A percentile compares a stretch with the other conserved stretches of the same genome.
phyloP scores from a whole-genome alignment of 164 flowering plant genomes.

The Aristolochia contorta region DNA sequence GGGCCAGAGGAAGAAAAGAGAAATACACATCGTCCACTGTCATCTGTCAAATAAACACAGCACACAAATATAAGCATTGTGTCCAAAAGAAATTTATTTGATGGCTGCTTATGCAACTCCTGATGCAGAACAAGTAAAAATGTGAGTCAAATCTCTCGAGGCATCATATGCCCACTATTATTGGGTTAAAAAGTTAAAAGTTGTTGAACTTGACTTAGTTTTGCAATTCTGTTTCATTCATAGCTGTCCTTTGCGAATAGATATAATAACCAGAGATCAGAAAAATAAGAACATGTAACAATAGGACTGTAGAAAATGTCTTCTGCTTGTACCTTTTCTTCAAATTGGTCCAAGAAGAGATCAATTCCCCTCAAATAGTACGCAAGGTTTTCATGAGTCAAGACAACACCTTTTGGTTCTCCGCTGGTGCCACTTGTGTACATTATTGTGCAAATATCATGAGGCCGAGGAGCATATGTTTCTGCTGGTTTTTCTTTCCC shows the following conservation, averaged over 20 bases:
- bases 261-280: not conserved
- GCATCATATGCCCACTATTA: too few species aligned
- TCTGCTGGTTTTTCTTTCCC: constrained; percentile 58
- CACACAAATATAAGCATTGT: too few species aligned
- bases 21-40: constrained; percentile 84
- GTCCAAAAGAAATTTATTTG: too few species aligned
- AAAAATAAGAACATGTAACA: constrained; percentile 7
- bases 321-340: constrained; percentile 66
- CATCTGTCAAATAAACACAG: constrained; percentile 42
- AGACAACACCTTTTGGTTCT: constrained; percentile 84
- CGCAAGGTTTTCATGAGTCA: constrained; percentile 70
- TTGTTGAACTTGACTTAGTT: too few species aligned
- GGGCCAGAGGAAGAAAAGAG: constrained; percentile 95
- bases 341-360: constrained; percentile 74
- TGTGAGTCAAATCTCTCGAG: too few species aligned
- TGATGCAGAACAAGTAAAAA: too few species aligned
- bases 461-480: constrained; percentile 43
- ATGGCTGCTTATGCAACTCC: too few species aligned
- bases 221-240: not conserved
- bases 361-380: constrained; percentile 50
- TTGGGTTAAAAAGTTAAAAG: too few species aligned
- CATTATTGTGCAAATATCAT: constrained; percentile 71
- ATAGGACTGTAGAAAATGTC: not conserved
- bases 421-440: constrained; percentile 99
- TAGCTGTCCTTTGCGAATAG: not conserved